Evolutionary conservation across 352 stramenopile species (phyloP), one percentile per base, ranked within the genome.

Genomic region (Phytophthora sp.): DNA sequence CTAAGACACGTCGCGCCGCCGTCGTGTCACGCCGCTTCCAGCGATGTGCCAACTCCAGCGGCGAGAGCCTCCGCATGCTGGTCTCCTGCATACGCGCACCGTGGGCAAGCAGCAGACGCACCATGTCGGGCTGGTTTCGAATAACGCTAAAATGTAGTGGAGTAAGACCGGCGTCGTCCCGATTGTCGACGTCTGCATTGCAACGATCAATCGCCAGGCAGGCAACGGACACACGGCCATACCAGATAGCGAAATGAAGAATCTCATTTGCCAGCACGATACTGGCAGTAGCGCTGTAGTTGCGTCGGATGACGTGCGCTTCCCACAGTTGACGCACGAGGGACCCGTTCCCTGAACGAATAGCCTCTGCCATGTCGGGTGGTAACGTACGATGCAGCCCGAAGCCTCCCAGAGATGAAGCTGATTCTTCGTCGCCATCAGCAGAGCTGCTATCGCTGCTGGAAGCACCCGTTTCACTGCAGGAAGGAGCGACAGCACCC

Each of bases 101-200:
- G 30, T 72, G 72, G 17, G 51, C 69, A 24, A 94, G 73, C 18
- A 96, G 62, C 18, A 94, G 37, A 12, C 87, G 87, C 20, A 90
- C 69, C 49, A 90, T 62, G 39, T 96, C 84, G 1, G 85, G 85
- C 21, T 94, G 76, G 45, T 96, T 94, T 9, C 77, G 81, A 27
- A 94, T 75, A 20, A 89, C 81, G 26, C 72, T 80, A 57, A 94
- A 92, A 63, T 96, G 87, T 24, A 96, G 58, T 15, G 87, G 87
- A 3, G 76, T 92, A 28, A 96, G 68, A 5, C 64, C 69, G 5
- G 69, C 76, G 41, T 94, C 87, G 48, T 96, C 85, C 2, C 58
- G 46, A 57, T 86, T 89, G 65, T 96, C 84, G 13, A 91, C 72
- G 39, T 94, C 72, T 5, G 85, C 87, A 28, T 76, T 73, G 39